phyloP scores from a whole-genome alignment of 2,329 filamentous ascomycete species.

The Stachybotrys chartarum region DNA sequence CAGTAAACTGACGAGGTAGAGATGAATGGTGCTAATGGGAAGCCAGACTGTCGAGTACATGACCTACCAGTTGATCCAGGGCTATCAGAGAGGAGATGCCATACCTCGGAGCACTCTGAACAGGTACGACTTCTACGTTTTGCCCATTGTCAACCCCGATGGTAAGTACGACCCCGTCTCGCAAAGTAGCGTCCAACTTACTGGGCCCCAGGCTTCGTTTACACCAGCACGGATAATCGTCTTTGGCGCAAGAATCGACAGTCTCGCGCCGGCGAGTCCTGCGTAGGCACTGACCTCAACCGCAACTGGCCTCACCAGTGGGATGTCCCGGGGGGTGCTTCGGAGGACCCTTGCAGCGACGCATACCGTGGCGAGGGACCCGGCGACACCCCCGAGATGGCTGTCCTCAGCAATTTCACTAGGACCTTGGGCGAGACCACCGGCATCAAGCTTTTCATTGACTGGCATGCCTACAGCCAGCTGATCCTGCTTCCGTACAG shows the following conservation, averaged over 20 bases:
- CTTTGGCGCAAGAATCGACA: constrained; percentile 52
- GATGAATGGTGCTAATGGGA: background rate
- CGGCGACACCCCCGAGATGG: constrained; percentile 39
- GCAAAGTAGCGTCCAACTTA: background rate
- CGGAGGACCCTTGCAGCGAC: constrained; percentile 37
- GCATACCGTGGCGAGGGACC: constrained; percentile 31
- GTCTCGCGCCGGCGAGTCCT: constrained; percentile 22
- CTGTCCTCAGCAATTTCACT: constrained; percentile 29
- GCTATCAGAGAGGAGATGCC: constrained; percentile 27
- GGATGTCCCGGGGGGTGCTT: constrained; percentile 35
- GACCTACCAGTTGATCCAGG: constrained; percentile 34
- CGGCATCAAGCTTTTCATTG: constrained; percentile 50
- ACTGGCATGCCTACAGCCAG: constrained; percentile 54
- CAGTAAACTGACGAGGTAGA: background rate
- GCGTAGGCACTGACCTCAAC: constrained; percentile 44
- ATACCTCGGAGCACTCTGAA: constrained; percentile 37
- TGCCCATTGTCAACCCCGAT: constrained; percentile 42
- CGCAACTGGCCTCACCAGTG: constrained; percentile 48
- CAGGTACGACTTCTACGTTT: constrained; percentile 51
- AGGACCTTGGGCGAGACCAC: constrained; percentile 19
- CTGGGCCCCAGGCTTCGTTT: constrained; percentile 38
- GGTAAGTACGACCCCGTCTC: constrained; percentile 13
- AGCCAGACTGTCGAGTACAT: constrained; percentile 37
- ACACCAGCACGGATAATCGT: constrained; percentile 41
- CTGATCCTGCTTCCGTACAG: constrained; percentile 47